These are phyloP conservation scores for Kwoniella heveanensis DNA, from an alignment of 768 basidiomycete species.

Conservation along the genomic window DNA sequence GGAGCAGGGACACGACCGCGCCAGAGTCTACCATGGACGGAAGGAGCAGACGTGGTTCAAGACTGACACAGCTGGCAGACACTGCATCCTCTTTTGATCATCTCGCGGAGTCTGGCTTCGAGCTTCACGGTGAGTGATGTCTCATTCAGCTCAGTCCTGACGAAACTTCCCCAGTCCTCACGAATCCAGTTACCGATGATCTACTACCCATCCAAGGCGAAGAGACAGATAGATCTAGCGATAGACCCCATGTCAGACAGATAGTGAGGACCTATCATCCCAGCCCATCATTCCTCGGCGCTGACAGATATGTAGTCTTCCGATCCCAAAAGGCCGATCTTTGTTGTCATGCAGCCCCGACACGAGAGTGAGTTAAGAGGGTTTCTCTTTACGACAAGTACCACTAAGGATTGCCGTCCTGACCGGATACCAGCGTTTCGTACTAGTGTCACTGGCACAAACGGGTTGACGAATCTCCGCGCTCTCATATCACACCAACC, in stretches of 20 bases:
- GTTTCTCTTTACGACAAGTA: background rate
- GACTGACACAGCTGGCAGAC: conserved; percentile 6
- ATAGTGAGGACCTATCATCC: conserved; percentile 18
- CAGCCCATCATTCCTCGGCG: background rate
- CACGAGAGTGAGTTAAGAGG: conserved; percentile 15
- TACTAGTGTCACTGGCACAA: conserved; percentile 10
- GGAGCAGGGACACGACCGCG: conserved; percentile 12
- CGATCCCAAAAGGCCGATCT: conserved; percentile 30
- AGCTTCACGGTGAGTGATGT: conserved; percentile 18
- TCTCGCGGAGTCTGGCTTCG: conserved; percentile 16
- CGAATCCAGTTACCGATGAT: conserved; percentile 32
- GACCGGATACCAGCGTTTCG: conserved; percentile 4
- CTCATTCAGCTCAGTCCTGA: too few species aligned
- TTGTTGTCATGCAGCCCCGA: conserved; percentile 30
- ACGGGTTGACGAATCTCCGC: conserved; percentile 20
- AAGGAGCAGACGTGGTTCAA: background rate
- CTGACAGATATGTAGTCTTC: conserved; percentile 13
- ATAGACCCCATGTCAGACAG: conserved; percentile 26
- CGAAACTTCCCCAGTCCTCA: conserved; percentile 19
- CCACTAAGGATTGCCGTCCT: background rate
- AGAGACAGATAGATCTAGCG: conserved; percentile 17
- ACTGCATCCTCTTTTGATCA: conserved; percentile 27
- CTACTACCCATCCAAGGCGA: conserved; percentile 29
- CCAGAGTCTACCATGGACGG: background rate
- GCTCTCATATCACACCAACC: conserved; percentile 27